A percentile compares a stretch with the other conserved stretches of the same genome.
phyloP scores from a whole-genome alignment of 2,329 filamentous ascomycete genomes.

The Monosporascus sp. region DNA sequence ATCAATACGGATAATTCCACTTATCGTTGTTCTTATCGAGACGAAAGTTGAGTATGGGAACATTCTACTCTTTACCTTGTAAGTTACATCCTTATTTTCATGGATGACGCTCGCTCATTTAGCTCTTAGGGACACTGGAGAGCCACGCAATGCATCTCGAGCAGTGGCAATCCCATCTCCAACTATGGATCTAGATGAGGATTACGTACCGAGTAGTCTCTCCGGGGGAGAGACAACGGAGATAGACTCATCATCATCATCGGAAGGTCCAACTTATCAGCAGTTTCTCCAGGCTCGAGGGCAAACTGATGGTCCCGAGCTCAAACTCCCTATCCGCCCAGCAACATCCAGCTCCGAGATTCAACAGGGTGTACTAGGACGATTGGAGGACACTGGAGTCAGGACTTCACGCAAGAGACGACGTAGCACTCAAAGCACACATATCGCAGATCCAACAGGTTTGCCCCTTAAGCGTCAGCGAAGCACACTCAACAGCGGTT shows the following conservation, averaged over 20 bases:
- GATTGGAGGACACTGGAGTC: too few species aligned
- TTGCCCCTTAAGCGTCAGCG: slow-evolving; percentile 42
- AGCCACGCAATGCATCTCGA: not conserved
- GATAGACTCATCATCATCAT: not conserved
- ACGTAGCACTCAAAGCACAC: slow-evolving; percentile 9
- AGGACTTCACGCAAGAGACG: slow-evolving; percentile 5
- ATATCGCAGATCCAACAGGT: slow-evolving; percentile 18
- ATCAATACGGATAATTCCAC: too few species aligned
- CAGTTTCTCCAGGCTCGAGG: not conserved
- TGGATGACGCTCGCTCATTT: not conserved
- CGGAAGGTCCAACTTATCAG: not conserved
- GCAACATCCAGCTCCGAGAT: not conserved
- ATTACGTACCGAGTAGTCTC: not conserved
- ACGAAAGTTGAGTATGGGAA: too few species aligned
- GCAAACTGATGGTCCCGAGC: not conserved
- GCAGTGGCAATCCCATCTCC: not conserved
- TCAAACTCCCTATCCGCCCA: not conserved
- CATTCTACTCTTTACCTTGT: not conserved
- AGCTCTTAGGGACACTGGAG: not conserved
- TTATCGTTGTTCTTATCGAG: too few species aligned
- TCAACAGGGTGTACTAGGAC: not conserved
- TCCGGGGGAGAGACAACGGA: not conserved
- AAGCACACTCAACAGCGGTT: slow-evolving; percentile 38
- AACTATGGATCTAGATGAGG: not conserved
- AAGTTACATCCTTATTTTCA: not conserved